Evolutionary conservation across 495 filamentous ascomycete species (phyloP).

Genomic region (Xylaria flabelliformis): DNA sequence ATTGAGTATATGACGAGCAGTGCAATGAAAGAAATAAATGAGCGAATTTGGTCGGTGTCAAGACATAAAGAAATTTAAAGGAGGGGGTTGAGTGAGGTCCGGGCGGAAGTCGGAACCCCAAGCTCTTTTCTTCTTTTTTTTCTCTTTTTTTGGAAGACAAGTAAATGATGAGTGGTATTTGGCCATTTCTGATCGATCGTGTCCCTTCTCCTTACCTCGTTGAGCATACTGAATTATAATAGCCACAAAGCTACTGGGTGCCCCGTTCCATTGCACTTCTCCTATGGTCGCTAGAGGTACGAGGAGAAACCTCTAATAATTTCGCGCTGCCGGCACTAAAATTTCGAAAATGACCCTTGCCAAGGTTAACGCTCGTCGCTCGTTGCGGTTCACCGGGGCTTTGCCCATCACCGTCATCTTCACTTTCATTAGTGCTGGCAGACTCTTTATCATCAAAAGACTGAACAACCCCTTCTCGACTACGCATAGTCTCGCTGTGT

Average conservation of each 20-base stretch:
- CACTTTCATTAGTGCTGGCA: slow-evolving; percentile 35
- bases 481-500: slow-evolving; percentile 47
- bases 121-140: not conserved
- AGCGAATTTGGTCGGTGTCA: slow-evolving; percentile 43
- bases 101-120: not conserved
- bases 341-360: slow-evolving; percentile 67
- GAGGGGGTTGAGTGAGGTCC: slow-evolving; percentile 27
- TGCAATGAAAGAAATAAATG: slow-evolving; percentile 39
- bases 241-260: slow-evolving; percentile 31
- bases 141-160: slow-evolving; percentile 14
- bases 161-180: slow-evolving; percentile 30
- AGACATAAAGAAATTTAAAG: slow-evolving; percentile 38
- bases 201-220: slow-evolving; percentile 16
- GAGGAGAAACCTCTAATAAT: slow-evolving; percentile 66
- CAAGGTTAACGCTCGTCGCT: slow-evolving; percentile 69
- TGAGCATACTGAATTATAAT: slow-evolving; percentile 21
- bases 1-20: slow-evolving; percentile 13
- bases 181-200: slow-evolving; percentile 32
- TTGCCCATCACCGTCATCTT: slow-evolving; percentile 50
- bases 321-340: slow-evolving; percentile 77
- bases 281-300: slow-evolving; percentile 51
- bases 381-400: slow-evolving; percentile 57
- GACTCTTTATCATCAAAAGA: slow-evolving; percentile 42
- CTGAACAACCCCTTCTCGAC: slow-evolving; percentile 71
- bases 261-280: slow-evolving; percentile 33